Base-by-base conservation (phyloP, 495 filamentous ascomycete genomes). In the Aspergillus biplanus region DNA sequence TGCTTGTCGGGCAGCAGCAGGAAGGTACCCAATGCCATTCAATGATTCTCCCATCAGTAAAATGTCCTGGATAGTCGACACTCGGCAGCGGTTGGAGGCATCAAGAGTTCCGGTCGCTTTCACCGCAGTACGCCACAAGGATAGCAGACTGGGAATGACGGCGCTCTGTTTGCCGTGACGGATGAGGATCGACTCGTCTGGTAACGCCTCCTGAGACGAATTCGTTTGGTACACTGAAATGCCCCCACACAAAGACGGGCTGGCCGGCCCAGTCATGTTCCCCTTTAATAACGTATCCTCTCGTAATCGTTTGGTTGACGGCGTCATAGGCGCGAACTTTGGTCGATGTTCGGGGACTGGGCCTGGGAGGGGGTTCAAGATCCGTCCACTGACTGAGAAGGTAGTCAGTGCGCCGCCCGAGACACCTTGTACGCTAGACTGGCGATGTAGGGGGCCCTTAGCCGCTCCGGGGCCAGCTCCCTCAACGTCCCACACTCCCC, bases 401-500 rank as follows among this genome's bases (percentile, higher is more conserved):
- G 80, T 71, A 16, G 89, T 88, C 64, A 88, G 72, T 7, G 87
- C 85, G 15, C 86, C 87, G 15, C 87, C 87, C 54, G 83, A 82
- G 15, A 89, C 83, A n/a, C 87, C 86, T 60, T 86, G 80, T 4
- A 80, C 65, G 56, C 73, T 78, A 7, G 76, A 64, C 66, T 86
- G 86, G 52, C 85, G 84, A 56, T 88, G 83, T 35, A 90, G 74
- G 65, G 79, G 71, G 70, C 75, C 82, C 50, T 82, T 78, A 7
- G 72, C 77, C 62, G 69, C 77, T 70, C 71, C 80, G 5, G 80
- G 88, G 62, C 85, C 85, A 44, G 85, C 82, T 1, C 89, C 87
- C 68, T 92, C 87, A 34, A 93, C 80, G 75, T 96, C 92, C 93
- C 94, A 97, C 33, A 98, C 86, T 5, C 92, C 93, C 93, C 93